Percentiles rank a stretch among this genome's conserved stretches.
Conservation (phyloP, 148 eudicot species). For the Heliosperma pusillum region DNA sequence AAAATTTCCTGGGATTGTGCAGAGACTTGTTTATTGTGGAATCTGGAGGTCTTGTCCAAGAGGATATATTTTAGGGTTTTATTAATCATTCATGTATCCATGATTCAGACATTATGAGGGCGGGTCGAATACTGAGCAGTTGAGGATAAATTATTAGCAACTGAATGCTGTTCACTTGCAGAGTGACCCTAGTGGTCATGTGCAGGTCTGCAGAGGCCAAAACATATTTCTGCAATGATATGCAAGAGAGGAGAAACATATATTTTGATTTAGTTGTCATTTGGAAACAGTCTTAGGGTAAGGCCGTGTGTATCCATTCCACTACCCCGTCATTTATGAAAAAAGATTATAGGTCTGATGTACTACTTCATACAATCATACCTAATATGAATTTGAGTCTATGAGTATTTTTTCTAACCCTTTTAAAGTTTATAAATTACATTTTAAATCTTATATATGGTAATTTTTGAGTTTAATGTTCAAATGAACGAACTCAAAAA, state of each 20-base stretch:
- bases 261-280: not conserved
- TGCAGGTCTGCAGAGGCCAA: conserved; percentile 31
- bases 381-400: too few relatives aligned
- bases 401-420: too few relatives aligned
- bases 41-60: conserved; percentile 6
- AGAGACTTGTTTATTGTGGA: conserved; percentile 12
- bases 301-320: not conserved
- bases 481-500: too few relatives aligned
- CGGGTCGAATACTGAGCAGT: not conserved
- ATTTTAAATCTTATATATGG: too few relatives aligned
- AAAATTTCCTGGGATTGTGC: conserved; percentile 18
- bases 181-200: conserved; percentile 34
- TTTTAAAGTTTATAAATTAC: too few relatives aligned
- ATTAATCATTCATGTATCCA: not conserved
- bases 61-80: conserved; percentile 7
- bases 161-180: conserved; percentile 21
- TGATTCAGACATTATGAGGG: conserved; percentile 16
- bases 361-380: too few relatives aligned
- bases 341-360: too few relatives aligned
- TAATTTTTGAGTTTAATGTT: too few relatives aligned
- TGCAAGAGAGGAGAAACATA: not conserved
- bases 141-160: not conserved
- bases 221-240: conserved; percentile 15
- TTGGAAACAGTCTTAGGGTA: not conserved
- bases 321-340: not conserved